These are phyloP conservation scores for Xylariales sp. DNA, from an alignment of 2,329 filamentous ascomycete genomes.

Conservation along the genomic window DNA sequence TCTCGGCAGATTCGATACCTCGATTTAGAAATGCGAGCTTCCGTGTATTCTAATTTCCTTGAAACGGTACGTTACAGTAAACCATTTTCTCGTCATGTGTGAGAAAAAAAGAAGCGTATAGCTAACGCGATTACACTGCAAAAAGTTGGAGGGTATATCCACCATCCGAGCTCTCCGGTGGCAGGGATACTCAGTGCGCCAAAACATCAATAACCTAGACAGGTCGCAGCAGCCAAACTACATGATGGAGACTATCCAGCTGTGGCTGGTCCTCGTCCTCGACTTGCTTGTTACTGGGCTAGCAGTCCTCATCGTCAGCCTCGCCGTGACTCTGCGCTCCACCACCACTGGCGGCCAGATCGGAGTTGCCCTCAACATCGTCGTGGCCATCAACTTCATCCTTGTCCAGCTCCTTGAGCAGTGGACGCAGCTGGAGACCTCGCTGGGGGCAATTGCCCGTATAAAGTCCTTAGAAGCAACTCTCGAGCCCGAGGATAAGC, in stretches of 20 bases:
- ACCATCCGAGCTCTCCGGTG: constrained; percentile 1
- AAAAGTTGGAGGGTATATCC: constrained; percentile 3
- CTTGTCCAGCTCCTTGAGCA: constrained; percentile 16
- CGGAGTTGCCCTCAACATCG: constrained; percentile 17
- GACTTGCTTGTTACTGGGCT: constrained; percentile 41
- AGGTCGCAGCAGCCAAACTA: constrained; percentile 16
- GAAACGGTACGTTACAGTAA: constrained; percentile 2
- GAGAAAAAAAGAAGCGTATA: not conserved
- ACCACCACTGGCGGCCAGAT: constrained; percentile 14
- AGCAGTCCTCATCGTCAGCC: constrained; percentile 33
- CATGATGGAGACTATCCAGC: constrained; percentile 42
- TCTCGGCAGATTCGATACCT: constrained; percentile 6
- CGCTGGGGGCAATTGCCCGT: constrained; percentile 17
- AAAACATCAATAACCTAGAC: constrained; percentile 1
- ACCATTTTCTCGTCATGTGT: not conserved
- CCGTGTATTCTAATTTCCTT: constrained; percentile 1
- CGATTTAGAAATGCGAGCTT: constrained; percentile 3
- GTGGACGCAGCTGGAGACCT: constrained; percentile 22
- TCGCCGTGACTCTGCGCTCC: constrained; percentile 25
- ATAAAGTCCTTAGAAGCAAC: constrained; percentile 14
- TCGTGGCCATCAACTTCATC: constrained; percentile 14
- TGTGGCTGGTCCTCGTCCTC: constrained; percentile 44
- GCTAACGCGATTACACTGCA: too few species aligned
- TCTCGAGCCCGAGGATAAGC: constrained; percentile 13
- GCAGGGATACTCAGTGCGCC: not conserved